These are phyloP conservation scores for Jatropha curcas DNA, from an alignment of 345 rosid species.

Conservation along the genomic window DNA sequence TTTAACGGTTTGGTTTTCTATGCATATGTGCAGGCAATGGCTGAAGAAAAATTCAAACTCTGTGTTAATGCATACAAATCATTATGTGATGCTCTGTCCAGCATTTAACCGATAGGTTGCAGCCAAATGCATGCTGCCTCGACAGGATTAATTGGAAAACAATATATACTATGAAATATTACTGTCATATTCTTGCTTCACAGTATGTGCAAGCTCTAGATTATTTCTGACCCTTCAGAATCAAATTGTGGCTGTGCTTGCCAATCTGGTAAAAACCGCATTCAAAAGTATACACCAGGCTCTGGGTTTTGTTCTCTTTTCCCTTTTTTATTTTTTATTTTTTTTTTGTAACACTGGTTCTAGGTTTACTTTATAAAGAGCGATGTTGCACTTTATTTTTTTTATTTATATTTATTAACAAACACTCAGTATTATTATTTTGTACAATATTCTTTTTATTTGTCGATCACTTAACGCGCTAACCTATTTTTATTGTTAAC, in stretches of 20 bases:
- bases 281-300: neutral
- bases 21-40: slow-evolving; percentile 52
- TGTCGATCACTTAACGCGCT: no score
- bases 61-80: slow-evolving; percentile 83
- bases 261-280: neutral
- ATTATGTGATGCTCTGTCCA: slow-evolving; percentile 55
- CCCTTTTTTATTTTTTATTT: no score
- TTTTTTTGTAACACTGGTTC: no score
- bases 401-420: no score
- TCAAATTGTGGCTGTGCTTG: neutral
- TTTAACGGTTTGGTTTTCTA: neutral
- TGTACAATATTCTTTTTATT: no score
- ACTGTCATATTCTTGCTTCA: neutral
- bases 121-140: slow-evolving; percentile 2
- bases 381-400: no score
- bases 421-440: no score
- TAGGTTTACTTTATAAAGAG: no score
- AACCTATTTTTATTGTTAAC: no score
- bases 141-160: neutral
- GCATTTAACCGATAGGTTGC: slow-evolving; percentile 3
- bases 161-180: neutral
- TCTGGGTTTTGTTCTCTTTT: neutral
- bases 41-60: slow-evolving; percentile 84
- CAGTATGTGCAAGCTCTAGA: neutral
- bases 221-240: neutral